Evolutionary conservation across 2,329 filamentous ascomycete genomes (phyloP).

Genomic region (Aureobasidium leucospermi): DNA sequence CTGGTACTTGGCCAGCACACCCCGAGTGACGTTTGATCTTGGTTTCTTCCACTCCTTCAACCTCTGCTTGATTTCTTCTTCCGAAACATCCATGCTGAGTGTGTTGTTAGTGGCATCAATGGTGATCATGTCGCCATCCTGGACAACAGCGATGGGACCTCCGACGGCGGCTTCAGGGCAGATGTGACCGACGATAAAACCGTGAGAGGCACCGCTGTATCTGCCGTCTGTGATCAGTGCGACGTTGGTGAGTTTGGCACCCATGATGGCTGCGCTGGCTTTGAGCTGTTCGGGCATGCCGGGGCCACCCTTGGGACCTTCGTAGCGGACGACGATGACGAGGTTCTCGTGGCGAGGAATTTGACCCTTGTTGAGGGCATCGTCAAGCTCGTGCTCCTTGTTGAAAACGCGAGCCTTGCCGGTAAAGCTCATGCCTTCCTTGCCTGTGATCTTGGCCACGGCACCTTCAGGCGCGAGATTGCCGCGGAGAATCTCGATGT

Average conservation of each 20-base stretch:
- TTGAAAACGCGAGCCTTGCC: slow-evolving; percentile 79
- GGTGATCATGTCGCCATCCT: slow-evolving; percentile 70
- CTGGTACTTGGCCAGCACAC: slow-evolving; percentile 85
- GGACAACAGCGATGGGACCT: slow-evolving; percentile 75
- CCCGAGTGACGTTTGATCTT: slow-evolving; percentile 65
- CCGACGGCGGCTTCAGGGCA: slow-evolving; percentile 82
- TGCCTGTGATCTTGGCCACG: slow-evolving; percentile 94
- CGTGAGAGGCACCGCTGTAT: slow-evolving; percentile 75
- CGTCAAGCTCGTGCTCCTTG: slow-evolving; percentile 73
- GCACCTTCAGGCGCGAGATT: slow-evolving; percentile 84
- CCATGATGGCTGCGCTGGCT: slow-evolving; percentile 66
- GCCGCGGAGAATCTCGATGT: slow-evolving; percentile 80
- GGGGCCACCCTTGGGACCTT: slow-evolving; percentile 67
- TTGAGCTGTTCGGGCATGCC: slow-evolving; percentile 74
- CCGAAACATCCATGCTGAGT: slow-evolving; percentile 62
- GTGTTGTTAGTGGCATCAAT: slow-evolving; percentile 75
- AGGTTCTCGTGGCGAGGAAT: slow-evolving; percentile 72
- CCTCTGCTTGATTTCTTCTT: slow-evolving; percentile 62
- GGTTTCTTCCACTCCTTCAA: slow-evolving; percentile 64
- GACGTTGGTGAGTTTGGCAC: slow-evolving; percentile 62
- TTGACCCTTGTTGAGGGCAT: slow-evolving; percentile 62
- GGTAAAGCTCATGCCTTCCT: slow-evolving; percentile 77
- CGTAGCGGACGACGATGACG: slow-evolving; percentile 85
- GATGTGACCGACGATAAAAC: slow-evolving; percentile 81
- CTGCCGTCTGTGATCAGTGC: slow-evolving; percentile 68